Percentiles rank a stretch among this genome's conserved stretches.
phyloP scores from a whole-genome alignment of 2,329 filamentous ascomycete genomes.

The Neodidymelliopsis sp. region DNA sequence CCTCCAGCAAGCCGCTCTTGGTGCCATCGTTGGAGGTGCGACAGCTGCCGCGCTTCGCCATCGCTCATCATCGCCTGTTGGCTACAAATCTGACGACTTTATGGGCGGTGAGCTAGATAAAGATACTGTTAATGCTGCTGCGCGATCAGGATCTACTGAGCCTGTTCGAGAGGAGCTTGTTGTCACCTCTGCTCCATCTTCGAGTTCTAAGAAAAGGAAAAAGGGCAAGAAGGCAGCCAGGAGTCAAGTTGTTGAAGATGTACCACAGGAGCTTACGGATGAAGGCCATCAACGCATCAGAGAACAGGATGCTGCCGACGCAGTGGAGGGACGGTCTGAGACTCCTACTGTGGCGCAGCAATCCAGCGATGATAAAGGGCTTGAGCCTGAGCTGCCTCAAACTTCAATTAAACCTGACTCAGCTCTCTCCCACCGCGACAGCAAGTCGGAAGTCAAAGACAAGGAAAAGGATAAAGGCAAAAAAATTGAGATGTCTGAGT shows the following conservation, averaged over 20 bases:
- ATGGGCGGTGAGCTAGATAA: constrained; percentile 37
- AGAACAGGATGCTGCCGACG: background rate
- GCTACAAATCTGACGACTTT: constrained; percentile 20
- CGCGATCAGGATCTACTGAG: no score
- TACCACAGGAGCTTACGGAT: no score
- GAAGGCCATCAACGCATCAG: no score
- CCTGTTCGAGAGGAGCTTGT: background rate
- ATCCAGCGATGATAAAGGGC: no score
- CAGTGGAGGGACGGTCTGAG: background rate
- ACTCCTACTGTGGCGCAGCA: constrained; percentile 5
- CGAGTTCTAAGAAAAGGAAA: background rate
- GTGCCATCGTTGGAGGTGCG: constrained; percentile 36
- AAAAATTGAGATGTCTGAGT: constrained; percentile 24
- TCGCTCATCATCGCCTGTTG: background rate
- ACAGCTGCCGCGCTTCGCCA: constrained; percentile 18
- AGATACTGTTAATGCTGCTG: no score
- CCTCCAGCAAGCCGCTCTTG: constrained; percentile 41
- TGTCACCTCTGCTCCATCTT: background rate
- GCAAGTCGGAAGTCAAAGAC: no score
- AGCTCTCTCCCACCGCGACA: no score
- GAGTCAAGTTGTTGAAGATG: no score
- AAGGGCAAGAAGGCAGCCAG: no score
- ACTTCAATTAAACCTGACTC: no score
- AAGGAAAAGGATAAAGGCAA: constrained; percentile 25
- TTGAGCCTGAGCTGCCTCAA: no score